phyloP scores from a whole-genome alignment of 2,329 filamentous ascomycete genomes.

The Botrytis pseudocinerea region DNA sequence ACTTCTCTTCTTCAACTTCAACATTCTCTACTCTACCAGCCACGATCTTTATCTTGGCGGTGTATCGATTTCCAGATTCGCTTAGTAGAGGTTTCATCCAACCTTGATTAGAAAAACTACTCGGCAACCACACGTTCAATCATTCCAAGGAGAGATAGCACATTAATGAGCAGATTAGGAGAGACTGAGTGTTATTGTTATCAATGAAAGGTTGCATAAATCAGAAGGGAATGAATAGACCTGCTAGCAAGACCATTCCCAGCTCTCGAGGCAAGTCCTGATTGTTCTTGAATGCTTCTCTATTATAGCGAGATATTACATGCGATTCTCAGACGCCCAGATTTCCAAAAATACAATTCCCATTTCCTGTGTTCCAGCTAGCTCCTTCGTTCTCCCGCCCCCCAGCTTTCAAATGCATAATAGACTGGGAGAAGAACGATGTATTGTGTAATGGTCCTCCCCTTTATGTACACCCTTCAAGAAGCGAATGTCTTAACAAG shows the following conservation, averaged over 20 bases:
- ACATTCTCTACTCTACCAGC: background rate
- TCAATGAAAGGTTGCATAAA: background rate
- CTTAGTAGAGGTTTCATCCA: background rate
- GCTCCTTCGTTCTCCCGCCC: no score
- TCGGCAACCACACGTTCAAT: background rate
- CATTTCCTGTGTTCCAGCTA: no score
- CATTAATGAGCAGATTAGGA: slow-evolving; percentile 51
- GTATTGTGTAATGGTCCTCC: background rate
- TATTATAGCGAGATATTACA: no score
- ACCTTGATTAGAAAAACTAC: no score
- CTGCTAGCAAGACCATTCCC: no score
- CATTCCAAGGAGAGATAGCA: slow-evolving; percentile 38
- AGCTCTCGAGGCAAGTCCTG: no score
- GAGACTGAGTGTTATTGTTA: background rate
- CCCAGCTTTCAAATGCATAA: no score
- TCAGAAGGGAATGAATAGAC: background rate
- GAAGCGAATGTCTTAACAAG: background rate
- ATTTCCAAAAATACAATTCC: no score
- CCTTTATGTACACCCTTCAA: no score
- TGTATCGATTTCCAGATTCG: background rate
- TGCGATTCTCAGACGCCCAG: no score
- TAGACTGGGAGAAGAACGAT: no score
- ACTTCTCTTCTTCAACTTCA: background rate
- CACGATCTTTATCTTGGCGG: background rate
- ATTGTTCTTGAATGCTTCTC: no score